Conservation (phyloP, 371 early-diverging fungal species). For the Lichtheimia ornata region DNA sequence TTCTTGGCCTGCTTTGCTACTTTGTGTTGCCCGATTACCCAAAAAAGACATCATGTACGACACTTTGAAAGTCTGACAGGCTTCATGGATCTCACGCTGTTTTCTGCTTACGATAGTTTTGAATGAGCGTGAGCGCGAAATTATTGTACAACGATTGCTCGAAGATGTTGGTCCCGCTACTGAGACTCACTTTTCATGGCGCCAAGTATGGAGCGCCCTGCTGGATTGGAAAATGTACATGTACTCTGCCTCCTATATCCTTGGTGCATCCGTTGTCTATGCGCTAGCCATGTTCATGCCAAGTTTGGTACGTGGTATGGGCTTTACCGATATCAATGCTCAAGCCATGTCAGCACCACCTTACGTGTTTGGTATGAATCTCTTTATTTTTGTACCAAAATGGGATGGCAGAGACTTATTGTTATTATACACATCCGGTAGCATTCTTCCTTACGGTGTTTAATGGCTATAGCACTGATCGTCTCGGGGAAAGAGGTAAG, state of each 20-base stretch:
- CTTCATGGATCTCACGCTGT: conserved; percentile 5
- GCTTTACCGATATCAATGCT: conserved; percentile 53
- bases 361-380: conserved; percentile 9
- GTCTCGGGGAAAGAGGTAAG: conserved; percentile 56
- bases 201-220: conserved; percentile 55
- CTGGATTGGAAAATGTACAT: conserved; percentile 60
- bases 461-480: conserved; percentile 63
- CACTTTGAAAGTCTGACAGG: neutral
- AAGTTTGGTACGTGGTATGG: conserved; percentile 69
- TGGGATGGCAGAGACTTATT: neutral
- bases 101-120: conserved; percentile 35
- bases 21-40: conserved; percentile 75
- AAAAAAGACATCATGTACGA: conserved; percentile 58
- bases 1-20: conserved; percentile 59
- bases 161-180: conserved; percentile 63
- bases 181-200: conserved; percentile 61
- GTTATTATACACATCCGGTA: neutral
- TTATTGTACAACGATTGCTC: conserved; percentile 56
- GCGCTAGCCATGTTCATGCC: conserved; percentile 68
- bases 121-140: conserved; percentile 53
- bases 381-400: neutral
- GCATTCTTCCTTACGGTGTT: conserved; percentile 56
- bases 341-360: conserved; percentile 43
- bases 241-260: conserved; percentile 59
- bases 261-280: conserved; percentile 63